Evolutionary conservation across 140 eudicot species (phyloP), one percentile per base, ranked within the genome.

Genomic region (Erigeron philadelphicus): DNA sequence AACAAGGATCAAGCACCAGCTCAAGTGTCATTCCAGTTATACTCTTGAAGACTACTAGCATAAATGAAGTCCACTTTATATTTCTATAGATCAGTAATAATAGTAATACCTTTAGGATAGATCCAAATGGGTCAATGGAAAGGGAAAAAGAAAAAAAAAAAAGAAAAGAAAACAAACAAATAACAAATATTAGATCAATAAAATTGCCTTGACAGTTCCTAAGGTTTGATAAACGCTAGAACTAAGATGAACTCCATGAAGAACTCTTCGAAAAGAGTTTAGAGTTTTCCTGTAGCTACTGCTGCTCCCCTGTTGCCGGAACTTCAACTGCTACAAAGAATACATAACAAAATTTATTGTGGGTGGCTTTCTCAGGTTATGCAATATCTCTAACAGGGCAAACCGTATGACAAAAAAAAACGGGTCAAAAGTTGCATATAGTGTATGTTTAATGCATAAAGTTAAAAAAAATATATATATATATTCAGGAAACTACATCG

Each of bases 21-120:
- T n/a, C 15, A 59, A 59, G 61, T 25, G 58, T 58, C 16, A 11
- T 43, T 31, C 11, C 63, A 53, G 9, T 46, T 66, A 49, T 16
- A 38, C 4, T 52, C 63, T 68, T 49, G 44, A 48, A 38, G 8
- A 35, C 72, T 4, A 35, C 11, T 6, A 69, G 25, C 35, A 13
- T 15, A 71, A 60, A 71, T 48, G 6, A 5, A 64, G 56, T 53
- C 71, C 55, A 65, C 78, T 74, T 74, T 65, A 55, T 74, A 54
- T 43, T 65, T 65, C 72, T 74, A 74, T 55, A 65, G 43, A 71
- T 55, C 66, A 64, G 57, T 64, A 18, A 73, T 31, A 73, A 54
- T 64, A 18, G 64, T 31, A 73, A 54, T 53, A 35, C 43, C 18
- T 41, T 43, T 23, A 49, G 21, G 35, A 10, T 72, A 46, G 55